Evolutionary conservation across 768 basidiomycete genomes (phyloP).

Genomic region (Tulasnella sp.): DNA sequence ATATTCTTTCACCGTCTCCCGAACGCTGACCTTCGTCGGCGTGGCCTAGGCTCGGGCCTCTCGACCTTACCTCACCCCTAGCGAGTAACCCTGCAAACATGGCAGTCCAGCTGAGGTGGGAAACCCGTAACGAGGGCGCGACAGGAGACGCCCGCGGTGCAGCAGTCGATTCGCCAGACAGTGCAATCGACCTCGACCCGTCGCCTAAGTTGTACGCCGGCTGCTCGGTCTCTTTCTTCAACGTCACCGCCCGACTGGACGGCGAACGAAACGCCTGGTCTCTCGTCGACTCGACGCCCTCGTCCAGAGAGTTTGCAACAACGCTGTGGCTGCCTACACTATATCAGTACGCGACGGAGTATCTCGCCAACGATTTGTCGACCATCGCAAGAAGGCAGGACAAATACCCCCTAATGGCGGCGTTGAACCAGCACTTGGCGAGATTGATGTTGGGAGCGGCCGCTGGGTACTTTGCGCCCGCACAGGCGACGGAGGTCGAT

Average conservation of each 20-base stretch:
- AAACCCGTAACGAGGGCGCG: no score
- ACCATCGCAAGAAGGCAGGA: neutral
- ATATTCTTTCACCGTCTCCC: no score
- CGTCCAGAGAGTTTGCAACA: neutral
- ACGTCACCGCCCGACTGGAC: constrained; percentile 1
- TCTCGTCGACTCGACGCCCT: neutral
- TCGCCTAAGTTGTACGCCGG: neutral
- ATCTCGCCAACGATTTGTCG: neutral
- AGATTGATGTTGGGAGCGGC: neutral
- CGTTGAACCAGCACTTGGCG: neutral
- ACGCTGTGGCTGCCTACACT: neutral
- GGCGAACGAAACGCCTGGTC: neutral
- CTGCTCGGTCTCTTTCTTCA: neutral
- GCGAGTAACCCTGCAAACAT: no score
- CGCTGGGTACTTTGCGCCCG: neutral
- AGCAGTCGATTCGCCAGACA: no score
- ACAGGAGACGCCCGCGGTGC: no score
- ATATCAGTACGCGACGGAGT: neutral
- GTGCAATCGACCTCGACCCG: neutral
- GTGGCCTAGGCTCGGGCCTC: no score
- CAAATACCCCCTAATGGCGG: neutral
- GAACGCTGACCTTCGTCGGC: no score
- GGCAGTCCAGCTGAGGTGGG: no score
- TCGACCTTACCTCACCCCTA: no score
- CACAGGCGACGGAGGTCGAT: neutral